A percentile compares a stretch with the other conserved stretches of the same genome.
Conservation (phyloP, 2,329 filamentous ascomycete genomes). For the Beauveria rudraprayagi region DNA sequence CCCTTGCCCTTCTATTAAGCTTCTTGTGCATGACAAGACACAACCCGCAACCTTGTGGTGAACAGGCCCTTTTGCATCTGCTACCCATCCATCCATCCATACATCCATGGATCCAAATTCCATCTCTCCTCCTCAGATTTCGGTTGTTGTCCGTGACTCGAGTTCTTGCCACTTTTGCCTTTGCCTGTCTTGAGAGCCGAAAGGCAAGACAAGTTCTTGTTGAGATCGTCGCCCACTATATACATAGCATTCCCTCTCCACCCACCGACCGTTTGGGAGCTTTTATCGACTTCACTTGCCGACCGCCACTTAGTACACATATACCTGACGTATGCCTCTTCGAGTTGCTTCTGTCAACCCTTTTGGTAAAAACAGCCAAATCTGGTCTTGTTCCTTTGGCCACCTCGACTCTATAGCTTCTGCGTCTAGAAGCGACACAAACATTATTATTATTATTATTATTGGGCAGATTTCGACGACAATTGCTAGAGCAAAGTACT, state of each 20-base stretch:
- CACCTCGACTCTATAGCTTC: background rate
- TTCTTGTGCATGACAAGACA: slow-evolving; percentile 8
- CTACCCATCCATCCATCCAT: background rate
- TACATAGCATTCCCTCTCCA: slow-evolving; percentile 8
- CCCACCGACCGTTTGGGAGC: background rate
- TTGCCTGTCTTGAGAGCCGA: background rate
- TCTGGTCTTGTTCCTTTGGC: background rate
- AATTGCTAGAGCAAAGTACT: background rate
- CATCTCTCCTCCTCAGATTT: background rate
- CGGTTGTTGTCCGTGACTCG: background rate
- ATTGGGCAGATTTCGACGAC: background rate
- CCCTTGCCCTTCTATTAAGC: slow-evolving; percentile 6
- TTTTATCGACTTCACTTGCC: background rate
- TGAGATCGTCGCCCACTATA: slow-evolving; percentile 10
- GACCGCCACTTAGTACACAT: background rate
- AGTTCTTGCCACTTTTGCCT: background rate
- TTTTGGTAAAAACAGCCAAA: no score
- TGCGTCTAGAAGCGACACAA: background rate
- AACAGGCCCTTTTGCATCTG: background rate
- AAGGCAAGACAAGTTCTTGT: slow-evolving; percentile 1
- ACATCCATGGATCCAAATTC: background rate
- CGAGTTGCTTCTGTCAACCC: background rate
- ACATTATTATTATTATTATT: no score
- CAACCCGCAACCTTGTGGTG: background rate
- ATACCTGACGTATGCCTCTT: background rate